phyloP scores from a whole-genome alignment of 2,329 filamentous ascomycete species.

The Penicillium thymicola region DNA sequence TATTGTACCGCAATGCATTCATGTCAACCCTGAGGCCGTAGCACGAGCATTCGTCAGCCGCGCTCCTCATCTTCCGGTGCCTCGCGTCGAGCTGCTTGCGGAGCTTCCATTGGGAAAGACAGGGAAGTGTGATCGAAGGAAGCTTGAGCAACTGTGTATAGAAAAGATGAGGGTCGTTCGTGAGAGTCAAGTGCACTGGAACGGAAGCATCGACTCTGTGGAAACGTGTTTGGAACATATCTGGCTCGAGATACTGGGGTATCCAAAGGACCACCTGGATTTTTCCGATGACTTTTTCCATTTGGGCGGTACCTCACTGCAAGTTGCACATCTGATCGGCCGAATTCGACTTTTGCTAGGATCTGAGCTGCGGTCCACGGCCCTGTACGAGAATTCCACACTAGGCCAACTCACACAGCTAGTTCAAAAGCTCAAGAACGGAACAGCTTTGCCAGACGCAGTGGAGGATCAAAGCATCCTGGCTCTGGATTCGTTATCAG shows the following conservation, averaged over 20 bases:
- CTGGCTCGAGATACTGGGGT: neutral
- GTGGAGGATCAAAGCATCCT: neutral
- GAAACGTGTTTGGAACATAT: neutral
- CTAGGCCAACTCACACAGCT: neutral
- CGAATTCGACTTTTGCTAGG: neutral
- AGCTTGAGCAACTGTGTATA: neutral
- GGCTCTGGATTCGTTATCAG: neutral
- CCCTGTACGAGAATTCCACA: neutral
- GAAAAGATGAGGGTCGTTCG: neutral
- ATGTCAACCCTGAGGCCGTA: neutral
- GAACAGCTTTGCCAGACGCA: neutral
- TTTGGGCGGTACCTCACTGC: neutral
- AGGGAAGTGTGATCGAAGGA: neutral
- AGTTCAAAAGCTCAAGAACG: neutral
- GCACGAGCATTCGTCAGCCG: neutral
- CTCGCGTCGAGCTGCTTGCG: neutral
- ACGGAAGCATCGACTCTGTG: neutral
- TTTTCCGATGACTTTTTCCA: neutral
- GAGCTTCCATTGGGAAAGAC: neutral
- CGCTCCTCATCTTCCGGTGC: neutral
- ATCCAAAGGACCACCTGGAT: neutral
- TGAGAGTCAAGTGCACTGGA: neutral
- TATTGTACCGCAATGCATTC: neutral
- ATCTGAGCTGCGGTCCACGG: neutral
- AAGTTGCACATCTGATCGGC: neutral